phyloP scores from a whole-genome alignment of 768 basidiomycete genomes.

The Panaeolus cyanescens region DNA sequence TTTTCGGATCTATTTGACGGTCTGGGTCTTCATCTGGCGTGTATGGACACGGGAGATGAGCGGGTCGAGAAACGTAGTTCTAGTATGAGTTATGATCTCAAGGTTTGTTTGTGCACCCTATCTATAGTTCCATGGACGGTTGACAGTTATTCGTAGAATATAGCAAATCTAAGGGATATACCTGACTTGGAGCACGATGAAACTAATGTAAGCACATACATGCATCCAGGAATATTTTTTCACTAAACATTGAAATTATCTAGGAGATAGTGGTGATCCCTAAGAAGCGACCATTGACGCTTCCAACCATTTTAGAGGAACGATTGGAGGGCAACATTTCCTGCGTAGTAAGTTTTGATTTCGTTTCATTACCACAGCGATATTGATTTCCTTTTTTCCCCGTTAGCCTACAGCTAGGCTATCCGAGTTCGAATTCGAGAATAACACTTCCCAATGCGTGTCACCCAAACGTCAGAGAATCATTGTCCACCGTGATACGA shows the following conservation, averaged over 20 bases:
- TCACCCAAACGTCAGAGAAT: conserved; percentile 7
- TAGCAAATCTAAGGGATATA: conserved; percentile 42
- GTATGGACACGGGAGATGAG: not conserved
- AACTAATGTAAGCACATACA: conserved; percentile 38
- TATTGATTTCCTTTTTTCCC: conserved; percentile 2
- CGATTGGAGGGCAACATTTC: conserved; percentile 16
- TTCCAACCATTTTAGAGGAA: conserved; percentile 37
- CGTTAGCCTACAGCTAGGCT: conserved; percentile 21
- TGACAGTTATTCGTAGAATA: conserved; percentile 29
- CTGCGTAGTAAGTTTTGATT: conserved; percentile 15
- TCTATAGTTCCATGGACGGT: not conserved
- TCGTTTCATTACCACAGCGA: not conserved
- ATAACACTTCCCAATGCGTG: conserved; percentile 7
- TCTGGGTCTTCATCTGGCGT: conserved; percentile 14
- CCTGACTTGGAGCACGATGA: conserved; percentile 52
- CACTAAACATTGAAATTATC: not conserved
- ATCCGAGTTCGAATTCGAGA: conserved; percentile 37
- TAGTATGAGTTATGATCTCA: conserved; percentile 43
- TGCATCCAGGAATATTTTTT: conserved; percentile 1
- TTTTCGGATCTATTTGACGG: conserved; percentile 31
- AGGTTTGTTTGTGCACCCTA: conserved; percentile 19
- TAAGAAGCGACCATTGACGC: conserved; percentile 31
- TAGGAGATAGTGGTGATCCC: conserved; percentile 54
- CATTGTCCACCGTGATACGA: conserved; percentile 30
- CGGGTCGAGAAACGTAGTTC: conserved; percentile 5